A percentile compares a stretch with the other conserved stretches of the same genome.
These are phyloP conservation scores for Cylindricascospora bacillispora DNA, from an alignment of 1,139 yeast genomes.

Conservation along the genomic window DNA sequence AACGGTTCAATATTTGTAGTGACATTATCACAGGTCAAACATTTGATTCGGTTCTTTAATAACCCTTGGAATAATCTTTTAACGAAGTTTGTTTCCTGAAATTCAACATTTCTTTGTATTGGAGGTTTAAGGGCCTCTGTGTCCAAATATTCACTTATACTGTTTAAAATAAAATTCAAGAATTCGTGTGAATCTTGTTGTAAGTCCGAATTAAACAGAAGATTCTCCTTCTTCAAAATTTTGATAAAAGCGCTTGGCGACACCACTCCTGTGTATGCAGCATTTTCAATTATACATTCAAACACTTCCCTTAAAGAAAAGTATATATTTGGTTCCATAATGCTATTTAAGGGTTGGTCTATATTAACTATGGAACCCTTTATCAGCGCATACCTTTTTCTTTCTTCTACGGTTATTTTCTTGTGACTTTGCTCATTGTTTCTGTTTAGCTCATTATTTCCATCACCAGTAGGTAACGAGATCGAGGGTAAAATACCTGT, in stretches of 20 bases:
- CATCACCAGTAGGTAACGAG: too few relatives aligned
- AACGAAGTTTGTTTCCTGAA: conserved; percentile 35
- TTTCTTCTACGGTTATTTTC: conserved; percentile 42
- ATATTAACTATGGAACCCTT: conserved; percentile 78
- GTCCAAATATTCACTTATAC: conserved; percentile 45
- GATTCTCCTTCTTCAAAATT: conserved; percentile 68
- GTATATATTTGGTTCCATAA: conserved; percentile 29
- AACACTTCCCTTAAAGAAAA: conserved; percentile 75
- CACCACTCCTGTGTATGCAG: conserved; percentile 64
- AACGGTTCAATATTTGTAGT: conserved; percentile 79
- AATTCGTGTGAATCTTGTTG: conserved; percentile 99
- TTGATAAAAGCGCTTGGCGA: conserved; percentile 68
- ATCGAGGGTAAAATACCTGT: too few relatives aligned
- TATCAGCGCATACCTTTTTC: conserved; percentile 68
- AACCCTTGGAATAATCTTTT: conserved; percentile 73
- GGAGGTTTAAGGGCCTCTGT: neutral
- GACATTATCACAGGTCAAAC: conserved; percentile 80
- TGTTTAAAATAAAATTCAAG: conserved; percentile 73
- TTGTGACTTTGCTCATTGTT: neutral
- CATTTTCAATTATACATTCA: conserved; percentile 68
- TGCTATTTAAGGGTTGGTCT: conserved; percentile 33
- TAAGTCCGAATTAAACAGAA: conserved; percentile 78
- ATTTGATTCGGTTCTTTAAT: conserved; percentile 76
- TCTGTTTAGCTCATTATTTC: neutral
- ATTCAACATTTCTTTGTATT: conserved; percentile 22